phyloP scores from a whole-genome alignment of 2,329 filamentous ascomycete genomes.

The Xylaria sp. region DNA sequence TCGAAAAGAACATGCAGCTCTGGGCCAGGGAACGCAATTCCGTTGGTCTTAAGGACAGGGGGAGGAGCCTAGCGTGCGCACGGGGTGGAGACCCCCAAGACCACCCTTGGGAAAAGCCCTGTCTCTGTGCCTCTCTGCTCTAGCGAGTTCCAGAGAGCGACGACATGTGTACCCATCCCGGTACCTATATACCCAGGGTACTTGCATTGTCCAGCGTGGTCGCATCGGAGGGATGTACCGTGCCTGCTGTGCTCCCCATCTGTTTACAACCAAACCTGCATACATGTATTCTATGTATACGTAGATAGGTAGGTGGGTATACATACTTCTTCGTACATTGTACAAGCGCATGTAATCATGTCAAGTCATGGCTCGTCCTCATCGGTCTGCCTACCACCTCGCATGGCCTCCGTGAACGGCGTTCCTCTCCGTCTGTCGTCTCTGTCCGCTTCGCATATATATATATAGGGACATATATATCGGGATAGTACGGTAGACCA shows the following conservation, averaged over 20 bases:
- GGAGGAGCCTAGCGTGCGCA: constrained; percentile 37
- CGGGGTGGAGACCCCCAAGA: constrained; percentile 38
- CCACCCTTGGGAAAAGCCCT: constrained; percentile 34
- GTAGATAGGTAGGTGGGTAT: neutral
- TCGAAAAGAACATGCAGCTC: constrained; percentile 50
- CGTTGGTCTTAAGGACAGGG: constrained; percentile 47
- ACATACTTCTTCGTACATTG: constrained; percentile 2
- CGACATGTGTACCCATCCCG: constrained; percentile 25
- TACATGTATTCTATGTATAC: neutral
- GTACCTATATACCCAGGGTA: constrained; percentile 17
- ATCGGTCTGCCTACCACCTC: constrained; percentile 10
- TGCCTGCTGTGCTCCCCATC: constrained; percentile 20
- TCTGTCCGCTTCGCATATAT: constrained; percentile 2
- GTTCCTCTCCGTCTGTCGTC: constrained; percentile 3
- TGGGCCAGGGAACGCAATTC: constrained; percentile 46
- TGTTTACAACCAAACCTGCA: constrained; percentile 24
- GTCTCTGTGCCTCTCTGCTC: constrained; percentile 31
- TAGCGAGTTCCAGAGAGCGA: constrained; percentile 17
- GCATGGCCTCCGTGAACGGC: constrained; percentile 6
- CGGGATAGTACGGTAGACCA: neutral
- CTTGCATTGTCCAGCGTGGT: constrained; percentile 1
- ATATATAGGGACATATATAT: neutral
- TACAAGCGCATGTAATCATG: constrained; percentile 25
- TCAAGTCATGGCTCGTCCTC: constrained; percentile 26
- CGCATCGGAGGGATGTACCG: constrained; percentile 1